phyloP scores from a whole-genome alignment of 345 rosid species.

The Chamaenerion angustifolium region DNA sequence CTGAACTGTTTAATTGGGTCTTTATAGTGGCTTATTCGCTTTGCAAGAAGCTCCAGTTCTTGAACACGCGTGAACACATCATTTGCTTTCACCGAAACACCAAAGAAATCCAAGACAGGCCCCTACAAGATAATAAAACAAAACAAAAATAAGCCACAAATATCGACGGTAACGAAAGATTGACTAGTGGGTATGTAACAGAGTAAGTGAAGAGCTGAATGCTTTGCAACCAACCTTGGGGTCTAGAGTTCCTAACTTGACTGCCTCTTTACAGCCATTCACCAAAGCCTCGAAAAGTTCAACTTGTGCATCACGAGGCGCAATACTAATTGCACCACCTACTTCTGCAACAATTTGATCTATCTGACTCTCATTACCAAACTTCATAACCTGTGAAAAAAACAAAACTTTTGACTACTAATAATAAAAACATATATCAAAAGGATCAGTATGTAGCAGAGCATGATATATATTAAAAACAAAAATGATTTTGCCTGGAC shows the following conservation, averaged over 20 bases:
- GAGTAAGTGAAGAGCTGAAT: background rate
- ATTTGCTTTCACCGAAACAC: constrained; percentile 86
- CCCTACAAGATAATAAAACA: constrained; percentile 35
- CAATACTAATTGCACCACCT: constrained; percentile 70
- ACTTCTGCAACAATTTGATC: constrained; percentile 58
- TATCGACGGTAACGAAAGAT: background rate
- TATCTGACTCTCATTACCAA: constrained; percentile 74
- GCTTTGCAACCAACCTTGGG: constrained; percentile 44
- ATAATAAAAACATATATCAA: too few relatives aligned
- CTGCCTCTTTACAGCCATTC: constrained; percentile 82
- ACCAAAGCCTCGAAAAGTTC: constrained; percentile 82
- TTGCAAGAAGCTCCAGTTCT: constrained; percentile 80
- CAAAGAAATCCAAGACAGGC: constrained; percentile 90
- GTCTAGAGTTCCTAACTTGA: constrained; percentile 48
- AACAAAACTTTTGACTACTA: constrained; percentile 1
- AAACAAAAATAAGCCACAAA: background rate
- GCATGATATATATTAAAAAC: too few relatives aligned
- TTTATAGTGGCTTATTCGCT: constrained; percentile 5
- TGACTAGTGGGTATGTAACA: background rate
- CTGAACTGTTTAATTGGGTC: constrained; percentile 37
- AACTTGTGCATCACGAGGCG: constrained; percentile 68
- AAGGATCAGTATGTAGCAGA: too few relatives aligned
- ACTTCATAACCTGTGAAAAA: constrained; percentile 65
- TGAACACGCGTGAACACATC: constrained; percentile 72
- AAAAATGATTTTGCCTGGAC: too few relatives aligned